A percentile compares a stretch with the other conserved stretches of the same genome.
phyloP scores from a whole-genome alignment of 257 asterid species.

The Mentha longifolia region DNA sequence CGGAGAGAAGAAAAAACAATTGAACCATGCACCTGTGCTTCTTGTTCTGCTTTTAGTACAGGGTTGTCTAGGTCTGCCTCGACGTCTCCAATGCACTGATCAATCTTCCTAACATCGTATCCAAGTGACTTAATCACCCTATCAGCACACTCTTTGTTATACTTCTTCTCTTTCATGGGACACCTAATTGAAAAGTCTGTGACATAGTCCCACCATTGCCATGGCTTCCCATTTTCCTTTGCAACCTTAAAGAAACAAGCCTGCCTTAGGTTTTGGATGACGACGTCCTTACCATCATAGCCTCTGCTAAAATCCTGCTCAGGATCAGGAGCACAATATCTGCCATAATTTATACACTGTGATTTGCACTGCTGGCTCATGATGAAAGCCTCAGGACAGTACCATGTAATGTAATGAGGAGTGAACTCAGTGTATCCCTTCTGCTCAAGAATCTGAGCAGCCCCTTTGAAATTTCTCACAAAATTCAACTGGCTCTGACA shows the following conservation, averaged over 20 bases:
- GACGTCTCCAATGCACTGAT: conserved; percentile 80
- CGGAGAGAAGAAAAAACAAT: not conserved
- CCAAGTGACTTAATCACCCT: conserved; percentile 71
- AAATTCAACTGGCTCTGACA: conserved; percentile 80
- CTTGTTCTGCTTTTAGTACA: conserved; percentile 60
- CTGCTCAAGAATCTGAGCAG: conserved; percentile 93
- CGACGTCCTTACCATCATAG: conserved; percentile 75
- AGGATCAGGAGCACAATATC: conserved; percentile 82
- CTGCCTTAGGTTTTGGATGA: conserved; percentile 65
- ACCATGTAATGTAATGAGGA: conserved; percentile 78
- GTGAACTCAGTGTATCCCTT: conserved; percentile 83
- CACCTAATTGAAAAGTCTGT: conserved; percentile 74
- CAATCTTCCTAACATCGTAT: conserved; percentile 66
- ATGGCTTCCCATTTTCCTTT: conserved; percentile 62
- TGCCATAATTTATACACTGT: conserved; percentile 72
- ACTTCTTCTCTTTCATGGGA: conserved; percentile 68
- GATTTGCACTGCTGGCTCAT: conserved; percentile 76
- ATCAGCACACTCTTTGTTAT: conserved; percentile 68
- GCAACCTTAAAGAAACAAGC: conserved; percentile 76
- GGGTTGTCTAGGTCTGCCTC: conserved; percentile 83
- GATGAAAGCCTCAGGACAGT: conserved; percentile 72
- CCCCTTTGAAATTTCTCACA: conserved; percentile 75
- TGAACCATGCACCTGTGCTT: conserved; percentile 62
- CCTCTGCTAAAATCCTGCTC: conserved; percentile 73
- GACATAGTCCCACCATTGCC: conserved; percentile 89